Evolutionary conservation across 192 early-diverging fungal genomes (phyloP).

Genomic region (Geranomyces variabilis): DNA sequence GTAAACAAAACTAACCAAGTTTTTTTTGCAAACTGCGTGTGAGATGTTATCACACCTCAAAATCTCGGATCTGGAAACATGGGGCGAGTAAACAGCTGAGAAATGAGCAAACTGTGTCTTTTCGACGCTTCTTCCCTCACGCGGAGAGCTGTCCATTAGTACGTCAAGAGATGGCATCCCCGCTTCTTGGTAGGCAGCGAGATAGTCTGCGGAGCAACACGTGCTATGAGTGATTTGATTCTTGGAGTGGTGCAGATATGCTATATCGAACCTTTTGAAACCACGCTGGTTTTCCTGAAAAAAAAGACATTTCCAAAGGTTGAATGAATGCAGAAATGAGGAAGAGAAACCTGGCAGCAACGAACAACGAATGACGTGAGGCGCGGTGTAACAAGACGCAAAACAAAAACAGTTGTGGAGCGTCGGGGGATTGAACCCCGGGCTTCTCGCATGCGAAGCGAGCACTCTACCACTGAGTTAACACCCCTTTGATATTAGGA

Average conservation of each 20-base stretch:
- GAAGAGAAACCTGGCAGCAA: not conserved
- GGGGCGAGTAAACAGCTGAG: not conserved
- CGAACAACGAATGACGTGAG: too few relatives aligned
- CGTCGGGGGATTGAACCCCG: conserved; percentile 21
- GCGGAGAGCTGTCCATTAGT: not conserved
- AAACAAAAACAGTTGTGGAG: not conserved
- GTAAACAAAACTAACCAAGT: not conserved
- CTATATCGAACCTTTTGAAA: conserved; percentile 24
- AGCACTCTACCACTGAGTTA: conserved; percentile 22
- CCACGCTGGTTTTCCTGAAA: conserved; percentile 10
- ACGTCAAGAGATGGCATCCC: conserved; percentile 25
- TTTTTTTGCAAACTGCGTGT: too few relatives aligned
- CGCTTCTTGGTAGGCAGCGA: conserved; percentile 7
- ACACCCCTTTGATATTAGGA: conserved; percentile 5
- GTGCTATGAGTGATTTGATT: not conserved
- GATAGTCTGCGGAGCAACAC: conserved; percentile 5
- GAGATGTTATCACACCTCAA: too few relatives aligned
- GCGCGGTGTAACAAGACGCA: not conserved
- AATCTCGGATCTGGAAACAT: not conserved
- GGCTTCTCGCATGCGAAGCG: conserved; percentile 20
- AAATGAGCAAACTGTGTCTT: not conserved
- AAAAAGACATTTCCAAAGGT: not conserved
- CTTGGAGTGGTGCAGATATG: too few relatives aligned
- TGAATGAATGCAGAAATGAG: not conserved
- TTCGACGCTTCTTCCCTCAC: not conserved